Conservation (phyloP, 140 eudicot genomes). For the Bidens hawaiensis region DNA sequence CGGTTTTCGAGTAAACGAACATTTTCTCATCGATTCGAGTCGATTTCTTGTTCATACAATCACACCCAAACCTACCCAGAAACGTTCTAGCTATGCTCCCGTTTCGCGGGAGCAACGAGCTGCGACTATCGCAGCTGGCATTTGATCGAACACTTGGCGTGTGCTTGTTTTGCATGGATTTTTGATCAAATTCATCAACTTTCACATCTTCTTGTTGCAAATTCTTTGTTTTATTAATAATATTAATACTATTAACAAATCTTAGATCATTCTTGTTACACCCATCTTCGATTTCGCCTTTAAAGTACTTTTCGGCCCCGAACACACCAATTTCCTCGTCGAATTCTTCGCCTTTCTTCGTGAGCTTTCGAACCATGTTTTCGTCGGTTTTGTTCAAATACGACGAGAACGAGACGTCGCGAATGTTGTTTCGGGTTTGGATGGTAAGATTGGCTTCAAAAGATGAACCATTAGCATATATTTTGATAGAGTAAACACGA, state of each 20-base stretch:
- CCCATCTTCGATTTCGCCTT: constrained; percentile 31
- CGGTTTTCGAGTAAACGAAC: constrained; percentile 1
- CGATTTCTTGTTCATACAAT: constrained; percentile 52
- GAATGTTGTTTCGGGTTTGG: constrained; percentile 31
- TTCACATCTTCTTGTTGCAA: background rate
- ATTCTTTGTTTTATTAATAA: background rate
- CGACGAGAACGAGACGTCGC: constrained; percentile 51
- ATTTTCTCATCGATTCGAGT: constrained; percentile 33
- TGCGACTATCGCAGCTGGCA: constrained; percentile 62
- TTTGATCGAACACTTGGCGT: constrained; percentile 64
- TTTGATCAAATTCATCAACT: background rate
- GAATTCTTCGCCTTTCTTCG: constrained; percentile 13
- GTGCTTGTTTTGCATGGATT: background rate
- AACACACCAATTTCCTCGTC: constrained; percentile 42
- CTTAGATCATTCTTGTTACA: constrained; percentile 1
- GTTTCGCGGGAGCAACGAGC: constrained; percentile 40
- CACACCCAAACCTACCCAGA: constrained; percentile 53
- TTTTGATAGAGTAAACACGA: constrained; percentile 18
- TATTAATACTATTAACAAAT: background rate
- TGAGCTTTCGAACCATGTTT: constrained; percentile 27
- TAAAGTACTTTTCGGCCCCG: constrained; percentile 48
- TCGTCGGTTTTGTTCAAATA: constrained; percentile 49
- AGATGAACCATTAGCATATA: constrained; percentile 17
- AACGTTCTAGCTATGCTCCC: constrained; percentile 29
- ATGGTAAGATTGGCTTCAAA: constrained; percentile 33